phyloP scores from a whole-genome alignment of 352 stramenopile species.

The Elongisporangium undulatum region DNA sequence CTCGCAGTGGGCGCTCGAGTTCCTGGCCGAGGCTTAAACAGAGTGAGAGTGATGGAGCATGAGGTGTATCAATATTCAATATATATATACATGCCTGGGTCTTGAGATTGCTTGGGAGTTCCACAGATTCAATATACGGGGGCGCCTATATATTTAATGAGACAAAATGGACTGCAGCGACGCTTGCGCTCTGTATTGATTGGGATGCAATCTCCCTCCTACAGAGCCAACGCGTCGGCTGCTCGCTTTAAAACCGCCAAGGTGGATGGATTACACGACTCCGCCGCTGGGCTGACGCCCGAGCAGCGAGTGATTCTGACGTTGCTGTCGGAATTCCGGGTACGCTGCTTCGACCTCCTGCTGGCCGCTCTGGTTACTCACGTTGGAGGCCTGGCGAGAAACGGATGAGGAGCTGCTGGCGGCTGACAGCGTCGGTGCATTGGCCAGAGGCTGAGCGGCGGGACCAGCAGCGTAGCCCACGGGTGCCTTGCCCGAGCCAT shows the following conservation, averaged over 20 bases:
- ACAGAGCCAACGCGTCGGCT: background rate
- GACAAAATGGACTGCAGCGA: background rate
- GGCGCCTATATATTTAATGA: background rate
- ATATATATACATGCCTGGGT: background rate
- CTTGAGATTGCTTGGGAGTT: background rate
- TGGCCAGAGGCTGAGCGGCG: background rate
- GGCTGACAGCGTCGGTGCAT: background rate
- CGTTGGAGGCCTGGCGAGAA: slow-evolving; percentile 3
- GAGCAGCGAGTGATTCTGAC: slow-evolving; percentile 66
- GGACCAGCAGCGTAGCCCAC: slow-evolving; percentile 3
- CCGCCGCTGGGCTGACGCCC: slow-evolving; percentile 57
- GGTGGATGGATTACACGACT: slow-evolving; percentile 38
- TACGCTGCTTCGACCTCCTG: slow-evolving; percentile 50
- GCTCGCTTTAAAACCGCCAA: background rate
- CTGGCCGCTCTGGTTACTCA: slow-evolving; percentile 26
- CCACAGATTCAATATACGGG: background rate
- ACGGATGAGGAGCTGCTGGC: background rate
- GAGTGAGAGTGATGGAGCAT: background rate
- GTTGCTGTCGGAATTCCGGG: slow-evolving; percentile 53
- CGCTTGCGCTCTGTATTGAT: background rate
- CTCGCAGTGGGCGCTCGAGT: slow-evolving; percentile 10
- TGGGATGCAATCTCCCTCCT: background rate
- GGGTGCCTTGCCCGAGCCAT: slow-evolving; percentile 11
- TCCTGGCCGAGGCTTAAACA: slow-evolving; percentile 3
- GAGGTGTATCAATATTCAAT: background rate